A percentile compares a stretch with the other conserved stretches of the same genome.
Evolutionary conservation across 148 eudicot species (phyloP).

Genomic region (Hydrangea macrophylla): DNA sequence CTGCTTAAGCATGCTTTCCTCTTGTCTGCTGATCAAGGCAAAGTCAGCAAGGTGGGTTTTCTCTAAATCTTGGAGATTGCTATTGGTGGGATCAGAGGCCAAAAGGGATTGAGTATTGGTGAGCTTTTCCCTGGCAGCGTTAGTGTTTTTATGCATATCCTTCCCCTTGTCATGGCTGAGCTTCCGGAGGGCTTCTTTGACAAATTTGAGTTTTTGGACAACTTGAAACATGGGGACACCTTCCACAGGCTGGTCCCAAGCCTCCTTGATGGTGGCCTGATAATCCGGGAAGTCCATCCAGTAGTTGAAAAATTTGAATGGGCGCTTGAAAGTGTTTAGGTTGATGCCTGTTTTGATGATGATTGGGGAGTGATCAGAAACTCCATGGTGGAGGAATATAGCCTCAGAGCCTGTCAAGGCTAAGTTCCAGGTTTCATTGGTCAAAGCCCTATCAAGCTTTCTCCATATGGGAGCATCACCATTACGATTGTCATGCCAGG

Average conservation of each 20-base stretch:
- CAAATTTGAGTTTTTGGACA: background rate
- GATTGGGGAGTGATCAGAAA: too few relatives aligned
- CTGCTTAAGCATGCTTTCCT: background rate
- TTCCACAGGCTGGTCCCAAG: background rate
- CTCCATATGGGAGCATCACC: too few relatives aligned
- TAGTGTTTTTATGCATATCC: too few relatives aligned
- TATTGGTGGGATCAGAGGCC: background rate
- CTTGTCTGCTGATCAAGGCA: background rate
- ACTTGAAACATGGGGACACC: background rate
- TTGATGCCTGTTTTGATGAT: too few relatives aligned
- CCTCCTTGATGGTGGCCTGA: background rate
- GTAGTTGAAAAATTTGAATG: too few relatives aligned
- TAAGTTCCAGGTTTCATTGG: too few relatives aligned
- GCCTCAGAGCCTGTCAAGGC: too few relatives aligned
- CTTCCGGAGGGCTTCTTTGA: background rate
- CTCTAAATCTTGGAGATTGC: background rate
- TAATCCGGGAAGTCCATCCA: background rate
- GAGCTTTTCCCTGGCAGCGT: background rate
- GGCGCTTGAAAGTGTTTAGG: too few relatives aligned
- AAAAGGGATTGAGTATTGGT: background rate
- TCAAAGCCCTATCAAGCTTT: too few relatives aligned
- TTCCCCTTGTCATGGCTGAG: background rate
- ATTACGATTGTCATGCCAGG: too few relatives aligned
- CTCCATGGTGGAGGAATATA: too few relatives aligned
- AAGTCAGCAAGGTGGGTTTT: background rate